These are phyloP conservation scores for Abortiporus biennis DNA, from an alignment of 1,284 basidiomycete species.

Conservation along the genomic window DNA sequence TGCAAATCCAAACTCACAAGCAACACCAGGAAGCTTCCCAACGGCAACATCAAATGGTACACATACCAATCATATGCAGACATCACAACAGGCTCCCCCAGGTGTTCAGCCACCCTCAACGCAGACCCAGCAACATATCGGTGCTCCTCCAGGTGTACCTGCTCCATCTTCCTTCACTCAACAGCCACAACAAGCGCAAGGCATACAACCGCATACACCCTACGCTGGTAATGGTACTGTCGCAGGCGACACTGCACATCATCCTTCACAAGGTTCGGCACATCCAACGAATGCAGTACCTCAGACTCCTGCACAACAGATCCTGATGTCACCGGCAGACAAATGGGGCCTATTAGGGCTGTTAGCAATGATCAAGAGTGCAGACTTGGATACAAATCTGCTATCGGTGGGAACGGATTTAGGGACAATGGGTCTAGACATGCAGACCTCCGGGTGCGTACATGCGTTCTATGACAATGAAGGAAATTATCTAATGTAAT, in stretches of 20 bases:
- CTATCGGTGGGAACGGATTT: slow-evolving; percentile 90
- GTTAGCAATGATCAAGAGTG: slow-evolving; percentile 87
- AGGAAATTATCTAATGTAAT: slow-evolving; percentile 3
- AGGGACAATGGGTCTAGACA: slow-evolving; percentile 89
- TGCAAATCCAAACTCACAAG: slow-evolving; percentile 29
- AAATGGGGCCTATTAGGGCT: slow-evolving; percentile 91
- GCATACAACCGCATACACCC: slow-evolving; percentile 22
- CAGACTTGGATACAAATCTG: slow-evolving; percentile 83
- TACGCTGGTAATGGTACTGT: slow-evolving; percentile 27
- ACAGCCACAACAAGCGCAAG: slow-evolving; percentile 20
- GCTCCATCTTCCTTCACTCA: slow-evolving; percentile 14
- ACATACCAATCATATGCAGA: slow-evolving; percentile 30
- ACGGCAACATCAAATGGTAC: slow-evolving; percentile 21
- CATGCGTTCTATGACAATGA: slow-evolving; percentile 1
- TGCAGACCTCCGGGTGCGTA: slow-evolving; percentile 74
- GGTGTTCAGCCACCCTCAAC: slow-evolving; percentile 43
- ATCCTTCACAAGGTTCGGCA: slow-evolving; percentile 21
- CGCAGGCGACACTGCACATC: slow-evolving; percentile 23
- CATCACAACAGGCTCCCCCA: slow-evolving; percentile 38
- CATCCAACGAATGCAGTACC: slow-evolving; percentile 33
- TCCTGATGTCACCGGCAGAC: slow-evolving; percentile 91
- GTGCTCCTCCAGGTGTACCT: too few species aligned
- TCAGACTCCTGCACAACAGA: slow-evolving; percentile 91
- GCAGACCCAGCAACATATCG: slow-evolving; percentile 31
- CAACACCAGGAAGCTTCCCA: slow-evolving; percentile 17